Base-by-base conservation (phyloP, 352 stramenopile species). In the Pythium rishiriense region DNA sequence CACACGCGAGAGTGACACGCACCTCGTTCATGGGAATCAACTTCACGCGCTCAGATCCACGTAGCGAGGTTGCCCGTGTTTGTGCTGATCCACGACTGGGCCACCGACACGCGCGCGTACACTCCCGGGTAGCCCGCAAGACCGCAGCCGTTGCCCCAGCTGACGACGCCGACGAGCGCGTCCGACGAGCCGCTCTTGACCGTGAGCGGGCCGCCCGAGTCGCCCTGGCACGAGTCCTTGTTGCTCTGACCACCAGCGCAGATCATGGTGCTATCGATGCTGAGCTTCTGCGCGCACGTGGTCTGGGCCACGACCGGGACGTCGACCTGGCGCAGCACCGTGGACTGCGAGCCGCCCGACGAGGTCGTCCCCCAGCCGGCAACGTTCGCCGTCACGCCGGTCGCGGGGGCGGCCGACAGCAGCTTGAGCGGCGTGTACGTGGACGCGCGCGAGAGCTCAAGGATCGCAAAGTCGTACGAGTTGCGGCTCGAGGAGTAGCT, bases 71-170 rank as follows among this genome's bases (percentile, higher is more conserved):
- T 65, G 24, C 37, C 59, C 50, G 58, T 45, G 57, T 72, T 55
- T 69, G 64, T 68, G 67, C 75, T 66, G 49, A 89, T 82, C 78
- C 80, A 89, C 26, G 56, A 46, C 25, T 74, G 69, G 10, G 46
- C 76, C 48, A 73, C 66, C 24, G 80, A 81, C 39, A 89, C 58
- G 26, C 76, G 26, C 72, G 79, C 73, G 69, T 89, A 87, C 9
- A 91, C 76, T 28, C 75, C 80, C 0, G 82, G 81, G 22, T 84
- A 64, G n/a, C 73, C 74, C 21, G 64, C 69, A 14, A 70, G 64
- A 1, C 76, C 79, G 41, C 82, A 91, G n/a, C 75, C 79, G 22
- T 80, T 61, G 17, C 78, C 79, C 79, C 79, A 90, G 59, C 79
- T 88, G 15, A 85, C 79, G n/a, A 90, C 69, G 3, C 77, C 81